Evolutionary conservation across 139 green algal species (phyloP), one percentile per base, ranked within the genome.

Genomic region (Haematococcus lacustris): DNA sequence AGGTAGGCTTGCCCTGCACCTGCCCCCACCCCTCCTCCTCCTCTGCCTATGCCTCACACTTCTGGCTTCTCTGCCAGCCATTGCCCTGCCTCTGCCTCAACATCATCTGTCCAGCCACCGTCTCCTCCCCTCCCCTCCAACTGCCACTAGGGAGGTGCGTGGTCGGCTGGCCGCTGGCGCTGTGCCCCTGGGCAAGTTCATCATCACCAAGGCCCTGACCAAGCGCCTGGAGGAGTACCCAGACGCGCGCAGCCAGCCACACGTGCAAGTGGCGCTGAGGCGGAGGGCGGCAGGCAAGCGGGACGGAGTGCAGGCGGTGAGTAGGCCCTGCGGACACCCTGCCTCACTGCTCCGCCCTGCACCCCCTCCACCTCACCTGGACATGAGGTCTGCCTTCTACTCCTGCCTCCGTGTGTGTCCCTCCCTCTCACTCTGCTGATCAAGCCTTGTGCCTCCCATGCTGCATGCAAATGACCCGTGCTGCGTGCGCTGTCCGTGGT

Each of bases 141-240:
- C n/a, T n/a, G n/a, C n/a, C n/a, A n/a, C n/a, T 26, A 64, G 53
- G 53, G 53, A 30, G 13, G 53, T 64, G 17, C 53, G 53, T 26
- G 53, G 33, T 7, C 23, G 23, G 21, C 23, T 64, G 21, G 26
- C 26, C 23, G 30, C 53, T 1, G 89, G 88, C 3, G 38, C 73
- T 51, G 79, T 97, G n/a, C 79, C 84, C 0, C 70, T 97, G 39
- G 79, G 88, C 73, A 93, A 94, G 76, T 98, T 93, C 63, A 75
- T 97, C 51, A 97, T 99, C 81, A 97, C 90, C 70, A 98, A 98
- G 88, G 88, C 97, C 85, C 89, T 99, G 37, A 98, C 95, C 47
- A 97, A 97, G 84, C 72, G 80, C 28, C 92, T 90, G 2, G 82
- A 96, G 74, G 95, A 98, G 71, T 99, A 99, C 82, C 90, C 95